Evolutionary conservation across 2,329 filamentous ascomycete species (phyloP).

Genomic region (Seiridium unicorne): DNA sequence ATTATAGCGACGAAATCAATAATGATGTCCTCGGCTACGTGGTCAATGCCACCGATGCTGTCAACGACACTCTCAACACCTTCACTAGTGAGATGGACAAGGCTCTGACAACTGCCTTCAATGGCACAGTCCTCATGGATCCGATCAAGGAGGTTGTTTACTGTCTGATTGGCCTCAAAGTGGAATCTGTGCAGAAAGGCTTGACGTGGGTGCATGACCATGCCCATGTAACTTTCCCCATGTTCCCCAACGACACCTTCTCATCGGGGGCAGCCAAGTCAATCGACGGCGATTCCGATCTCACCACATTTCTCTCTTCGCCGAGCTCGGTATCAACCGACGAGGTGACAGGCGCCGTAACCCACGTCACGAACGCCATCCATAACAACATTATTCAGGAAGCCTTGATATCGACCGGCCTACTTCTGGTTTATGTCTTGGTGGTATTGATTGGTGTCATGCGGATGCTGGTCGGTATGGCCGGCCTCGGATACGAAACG

Average conservation of each 20-base stretch:
- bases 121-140: constrained; percentile 74
- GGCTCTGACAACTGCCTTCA: constrained; percentile 75
- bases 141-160: constrained; percentile 78
- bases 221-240: constrained; percentile 78
- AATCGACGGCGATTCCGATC: constrained; percentile 55
- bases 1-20: constrained; percentile 78
- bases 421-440: constrained; percentile 76
- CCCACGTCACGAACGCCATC: constrained; percentile 67
- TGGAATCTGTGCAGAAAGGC: constrained; percentile 79
- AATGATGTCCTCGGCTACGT: constrained; percentile 84
- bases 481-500: constrained; percentile 3
- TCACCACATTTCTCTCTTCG: constrained; percentile 73
- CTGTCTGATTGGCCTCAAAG: constrained; percentile 86
- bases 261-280: constrained; percentile 70
- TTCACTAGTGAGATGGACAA: constrained; percentile 78
- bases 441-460: constrained; percentile 73
- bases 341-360: constrained; percentile 75
- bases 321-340: constrained; percentile 73
- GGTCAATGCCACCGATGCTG: constrained; percentile 73
- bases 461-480: constrained; percentile 45
- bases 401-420: constrained; percentile 71
- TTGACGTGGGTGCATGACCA: constrained; percentile 93
- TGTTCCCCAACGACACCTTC: constrained; percentile 78
- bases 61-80: constrained; percentile 81
- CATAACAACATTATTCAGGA: constrained; percentile 69